Evolutionary conservation across 768 basidiomycete genomes (phyloP).

Genomic region (Tylopilus subfusipes): DNA sequence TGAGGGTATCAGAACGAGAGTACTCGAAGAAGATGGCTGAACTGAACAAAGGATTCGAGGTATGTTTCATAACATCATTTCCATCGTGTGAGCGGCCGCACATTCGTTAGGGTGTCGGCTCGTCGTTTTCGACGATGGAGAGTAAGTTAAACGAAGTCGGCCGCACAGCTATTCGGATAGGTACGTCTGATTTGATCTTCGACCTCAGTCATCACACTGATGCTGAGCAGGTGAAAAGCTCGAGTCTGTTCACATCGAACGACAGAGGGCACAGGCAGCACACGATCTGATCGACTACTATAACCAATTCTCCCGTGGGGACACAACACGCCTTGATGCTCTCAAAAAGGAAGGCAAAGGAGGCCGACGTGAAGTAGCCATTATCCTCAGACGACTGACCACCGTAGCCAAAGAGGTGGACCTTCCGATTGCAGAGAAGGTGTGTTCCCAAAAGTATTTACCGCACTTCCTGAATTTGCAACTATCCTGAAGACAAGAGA

Average conservation of each 20-base stretch:
- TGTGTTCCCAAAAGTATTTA: constrained; percentile 28
- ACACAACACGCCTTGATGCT: constrained; percentile 69
- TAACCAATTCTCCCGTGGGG: constrained; percentile 83
- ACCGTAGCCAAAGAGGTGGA: constrained; percentile 94
- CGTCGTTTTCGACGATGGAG: constrained; percentile 88
- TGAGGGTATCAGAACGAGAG: constrained; percentile 83
- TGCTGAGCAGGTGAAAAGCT: constrained; percentile 78
- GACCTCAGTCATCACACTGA: constrained; percentile 1
- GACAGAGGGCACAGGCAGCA: constrained; percentile 91
- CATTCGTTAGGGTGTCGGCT: constrained; percentile 68
- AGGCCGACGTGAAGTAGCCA: constrained; percentile 84
- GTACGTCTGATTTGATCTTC: constrained; percentile 34
- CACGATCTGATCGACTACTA: constrained; percentile 93
- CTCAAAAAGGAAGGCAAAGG: constrained; percentile 86
- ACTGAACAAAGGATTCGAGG: constrained; percentile 91
- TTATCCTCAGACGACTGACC: constrained; percentile 78
- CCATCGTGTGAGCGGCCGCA: neutral
- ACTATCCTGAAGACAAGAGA: constrained; percentile 64
- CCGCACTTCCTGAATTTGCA: neutral
- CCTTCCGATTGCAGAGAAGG: constrained; percentile 76
- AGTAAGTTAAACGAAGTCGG: constrained; percentile 89
- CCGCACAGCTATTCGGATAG: constrained; percentile 90
- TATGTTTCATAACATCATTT: constrained; percentile 33
- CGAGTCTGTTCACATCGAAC: constrained; percentile 88
- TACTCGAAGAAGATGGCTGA: constrained; percentile 95